Base-by-base conservation (phyloP, 768 basidiomycete genomes). In the Exsudoporus frostii region DNA sequence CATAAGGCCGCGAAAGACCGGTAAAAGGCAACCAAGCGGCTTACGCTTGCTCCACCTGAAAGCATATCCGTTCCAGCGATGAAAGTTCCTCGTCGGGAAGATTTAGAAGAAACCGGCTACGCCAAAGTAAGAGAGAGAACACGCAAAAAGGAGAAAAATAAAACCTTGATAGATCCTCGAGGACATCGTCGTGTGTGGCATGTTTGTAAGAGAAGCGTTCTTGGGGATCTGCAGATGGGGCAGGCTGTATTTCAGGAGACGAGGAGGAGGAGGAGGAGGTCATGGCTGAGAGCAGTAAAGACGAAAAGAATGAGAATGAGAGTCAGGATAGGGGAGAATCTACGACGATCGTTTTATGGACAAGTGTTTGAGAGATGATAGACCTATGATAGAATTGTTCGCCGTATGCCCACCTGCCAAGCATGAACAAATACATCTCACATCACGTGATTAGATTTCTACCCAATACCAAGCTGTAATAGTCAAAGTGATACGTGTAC, bases 21-120 rank as follows among this genome's bases (percentile, higher is more conserved):
- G 39, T 5, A 13, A 56, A 44, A 45, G 36, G 57, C 49, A 41
- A 45, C 33, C 51, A 54, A 43, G 30, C 37, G 33, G 79, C 93
- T 64, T 68, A 98, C 92, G 96, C 97, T 80, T 98, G 95, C 72
- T 99, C 97, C 55, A 98, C 92, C 73, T 98, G 96, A 74, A 98
- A 99, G 74, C 92, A 98, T 62, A 98, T 85, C 54, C 97, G 84
- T 66, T 97, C 95, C 50, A 96, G 78, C 15, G 90, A 92, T 45
- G 83, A 82, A 51, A 96, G 82, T 74, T 99, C 97, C 67, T 90
- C 88, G 58, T 90, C 86, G 20, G 97, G 96, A 55, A 99, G 83
- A 71, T 98, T 98, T 60, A 98, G 80, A 61, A 99, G 91, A 69
- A 98, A 98, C 46, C 97, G 92, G 70, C 92, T 96, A 58, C 27